Evolutionary conservation across 495 filamentous ascomycete species (phyloP), one percentile per base, ranked within the genome.

Genomic region (Lasiosphaeriaceae sp.): DNA sequence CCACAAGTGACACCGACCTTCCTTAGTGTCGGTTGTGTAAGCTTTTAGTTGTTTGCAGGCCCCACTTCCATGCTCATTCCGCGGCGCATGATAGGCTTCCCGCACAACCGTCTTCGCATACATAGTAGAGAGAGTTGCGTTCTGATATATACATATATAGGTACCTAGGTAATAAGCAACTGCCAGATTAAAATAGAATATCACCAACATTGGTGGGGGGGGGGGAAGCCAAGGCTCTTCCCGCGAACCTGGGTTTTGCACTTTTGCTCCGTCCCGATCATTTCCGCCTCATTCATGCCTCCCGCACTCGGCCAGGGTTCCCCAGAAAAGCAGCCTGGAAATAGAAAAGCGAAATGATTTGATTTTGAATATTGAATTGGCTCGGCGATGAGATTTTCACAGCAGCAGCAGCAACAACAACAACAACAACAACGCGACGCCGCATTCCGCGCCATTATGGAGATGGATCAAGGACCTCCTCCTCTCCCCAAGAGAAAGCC

Each of bases 401-500:
- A 43, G 26, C 26, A 31, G 9, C 3, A 3, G 26, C 26, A 31
- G 26, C 26, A 3, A 31, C 26, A 3, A 9, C 26, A 31, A 31
- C 26, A 3, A 31, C 9, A 3, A 31, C 26, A 3, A 31, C 26
- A 4, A 4, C 9, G 9, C 26, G 4, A 31, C 26, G 3, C 3
- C 26, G 26, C 26, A 31, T 9, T 31, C 4, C 26, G 26, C 9
- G n/a, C n/a, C n/a, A n/a, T n/a, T n/a, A 31, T 9, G 26, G 26
- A 31, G 26, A 31, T 31, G 26, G 26, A 31, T 31, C 3, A 31
- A 4, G 26, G 26, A 4, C 26, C 26, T 60, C 49, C 54, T 31
- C 26, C 26, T 60, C 49, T 54, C 54, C 51, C 49, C 57, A 64
- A 61, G 52, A 73, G 54, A 56, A 66, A 61, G 35, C 26, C 66